A percentile compares a stretch with the other conserved stretches of the same genome.
Evolutionary conservation across 106 monocot genomes (phyloP).

Genomic region (Allium cepa): DNA sequence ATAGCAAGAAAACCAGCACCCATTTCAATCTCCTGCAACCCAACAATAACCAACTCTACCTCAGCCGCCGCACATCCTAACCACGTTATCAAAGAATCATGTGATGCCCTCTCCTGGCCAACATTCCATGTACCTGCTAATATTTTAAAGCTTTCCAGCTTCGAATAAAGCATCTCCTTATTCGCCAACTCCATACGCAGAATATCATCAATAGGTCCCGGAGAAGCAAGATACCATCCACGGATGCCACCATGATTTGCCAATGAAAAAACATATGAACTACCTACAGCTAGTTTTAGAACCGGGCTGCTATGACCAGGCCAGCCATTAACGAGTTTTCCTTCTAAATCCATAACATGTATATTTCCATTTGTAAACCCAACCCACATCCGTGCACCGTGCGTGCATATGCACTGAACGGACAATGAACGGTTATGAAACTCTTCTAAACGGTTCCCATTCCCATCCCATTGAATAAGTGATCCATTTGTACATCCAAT

Average conservation of each 20-base stretch:
- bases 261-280: slow-evolving; percentile 11
- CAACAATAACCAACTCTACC: slow-evolving; percentile 10
- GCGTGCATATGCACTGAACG: slow-evolving; percentile 7
- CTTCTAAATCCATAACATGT: slow-evolving; percentile 14
- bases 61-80: slow-evolving; percentile 4
- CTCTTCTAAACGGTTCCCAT: slow-evolving; percentile 10
- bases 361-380: slow-evolving; percentile 11
- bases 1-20: slow-evolving; percentile 20
- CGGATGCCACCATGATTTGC: slow-evolving; percentile 15
- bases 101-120: slow-evolving; percentile 12
- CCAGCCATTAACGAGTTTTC: slow-evolving; percentile 4
- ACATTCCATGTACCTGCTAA: slow-evolving; percentile 21
- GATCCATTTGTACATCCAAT: slow-evolving; percentile 16
- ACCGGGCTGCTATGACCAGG: slow-evolving; percentile 11
- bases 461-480: slow-evolving; percentile 17
- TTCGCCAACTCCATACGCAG: slow-evolving; percentile 4
- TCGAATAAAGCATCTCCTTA: slow-evolving; percentile 10
- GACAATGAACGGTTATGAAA: slow-evolving; percentile 7
- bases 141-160: slow-evolving; percentile 6
- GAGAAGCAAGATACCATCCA: slow-evolving; percentile 18
- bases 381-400: slow-evolving; percentile 10
- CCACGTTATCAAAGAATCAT: slow-evolving; percentile 11
- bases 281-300: slow-evolving; percentile 5
- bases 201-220: slow-evolving; percentile 9
- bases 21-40: slow-evolving; percentile 20